phyloP scores from a whole-genome alignment of 192 early-diverging fungal species.

The Umbelopsis sp. region DNA sequence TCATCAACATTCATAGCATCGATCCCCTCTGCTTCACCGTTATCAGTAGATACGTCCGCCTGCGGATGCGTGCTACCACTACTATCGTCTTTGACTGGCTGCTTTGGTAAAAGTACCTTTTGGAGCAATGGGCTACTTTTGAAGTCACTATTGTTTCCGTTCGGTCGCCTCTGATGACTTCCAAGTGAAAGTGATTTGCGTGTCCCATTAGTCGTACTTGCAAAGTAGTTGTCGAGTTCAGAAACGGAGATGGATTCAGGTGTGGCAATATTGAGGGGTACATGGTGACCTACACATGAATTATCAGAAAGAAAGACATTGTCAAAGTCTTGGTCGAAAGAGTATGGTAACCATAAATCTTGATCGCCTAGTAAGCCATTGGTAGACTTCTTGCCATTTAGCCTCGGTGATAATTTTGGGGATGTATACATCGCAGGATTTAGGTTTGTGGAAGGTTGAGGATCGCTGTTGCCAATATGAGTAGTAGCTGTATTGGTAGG shows the following conservation, averaged over 20 bases:
- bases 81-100: conserved; percentile 27
- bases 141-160: neutral
- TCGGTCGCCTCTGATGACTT: neutral
- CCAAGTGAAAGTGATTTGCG: neutral
- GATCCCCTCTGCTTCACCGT: conserved; percentile 25
- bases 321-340: conserved; percentile 43
- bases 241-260: conserved; percentile 40
- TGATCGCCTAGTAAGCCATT: conserved; percentile 2
- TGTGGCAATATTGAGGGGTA: conserved; percentile 32
- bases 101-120: conserved; percentile 21
- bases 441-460: neutral
- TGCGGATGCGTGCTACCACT: conserved; percentile 26
- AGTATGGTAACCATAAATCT: conserved; percentile 39
- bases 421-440: neutral
- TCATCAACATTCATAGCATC: conserved; percentile 31
- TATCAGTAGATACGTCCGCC: conserved; percentile 28
- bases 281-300: conserved; percentile 1
- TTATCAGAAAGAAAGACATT: conserved; percentile 30
- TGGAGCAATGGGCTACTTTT: conserved; percentile 33
- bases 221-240: conserved; percentile 40
- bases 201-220: neutral
- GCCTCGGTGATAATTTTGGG: neutral
- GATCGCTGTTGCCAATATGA: neutral
- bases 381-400: neutral
- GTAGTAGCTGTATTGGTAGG: neutral